A percentile compares a stretch with the other conserved stretches of the same genome.
Conservation (phyloP, 2,329 filamentous ascomycete species). For the Neonectria ditissima region DNA sequence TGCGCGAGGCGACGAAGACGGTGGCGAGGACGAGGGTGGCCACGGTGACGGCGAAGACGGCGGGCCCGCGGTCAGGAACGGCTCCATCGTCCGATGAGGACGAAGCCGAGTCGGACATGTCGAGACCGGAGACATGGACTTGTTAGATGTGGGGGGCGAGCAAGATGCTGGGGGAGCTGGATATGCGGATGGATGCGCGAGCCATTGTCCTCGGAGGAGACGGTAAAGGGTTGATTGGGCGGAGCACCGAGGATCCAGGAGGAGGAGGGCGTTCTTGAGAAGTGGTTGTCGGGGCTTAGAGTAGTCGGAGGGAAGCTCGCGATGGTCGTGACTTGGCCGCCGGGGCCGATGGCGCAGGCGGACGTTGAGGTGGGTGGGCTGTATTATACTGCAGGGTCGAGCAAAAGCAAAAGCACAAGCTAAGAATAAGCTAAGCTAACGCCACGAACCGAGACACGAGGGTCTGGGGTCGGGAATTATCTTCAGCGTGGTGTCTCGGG, state of each 20-base stretch:
- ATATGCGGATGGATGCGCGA: slow-evolving; percentile 28
- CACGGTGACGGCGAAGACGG: slow-evolving; percentile 77
- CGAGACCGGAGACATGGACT: slow-evolving; percentile 42
- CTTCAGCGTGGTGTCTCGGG: not conserved
- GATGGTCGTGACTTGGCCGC: not conserved
- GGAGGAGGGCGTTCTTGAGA: not conserved
- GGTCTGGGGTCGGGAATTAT: slow-evolving; percentile 6
- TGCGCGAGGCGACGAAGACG: slow-evolving; percentile 78
- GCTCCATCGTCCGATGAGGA: slow-evolving; percentile 40
- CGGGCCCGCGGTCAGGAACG: slow-evolving; percentile 65
- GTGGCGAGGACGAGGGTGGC: slow-evolving; percentile 76
- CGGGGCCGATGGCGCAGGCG: not conserved
- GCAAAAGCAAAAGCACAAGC: slow-evolving; percentile 15
- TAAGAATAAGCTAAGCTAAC: not conserved
- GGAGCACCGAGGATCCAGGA: not conserved
- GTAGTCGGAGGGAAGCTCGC: not conserved
- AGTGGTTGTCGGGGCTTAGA: not conserved
- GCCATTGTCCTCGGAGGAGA: slow-evolving; percentile 38
- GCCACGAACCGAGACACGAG: slow-evolving; percentile 14
- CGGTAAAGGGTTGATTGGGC: slow-evolving; percentile 4
- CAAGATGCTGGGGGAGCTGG: slow-evolving; percentile 34
- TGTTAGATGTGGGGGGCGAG: slow-evolving; percentile 30
- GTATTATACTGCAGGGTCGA: slow-evolving; percentile 1
- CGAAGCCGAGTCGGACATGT: slow-evolving; percentile 45
- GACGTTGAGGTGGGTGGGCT: not conserved